phyloP scores from a whole-genome alignment of 2,329 filamentous ascomycete species.

The Trichoderma gracile region DNA sequence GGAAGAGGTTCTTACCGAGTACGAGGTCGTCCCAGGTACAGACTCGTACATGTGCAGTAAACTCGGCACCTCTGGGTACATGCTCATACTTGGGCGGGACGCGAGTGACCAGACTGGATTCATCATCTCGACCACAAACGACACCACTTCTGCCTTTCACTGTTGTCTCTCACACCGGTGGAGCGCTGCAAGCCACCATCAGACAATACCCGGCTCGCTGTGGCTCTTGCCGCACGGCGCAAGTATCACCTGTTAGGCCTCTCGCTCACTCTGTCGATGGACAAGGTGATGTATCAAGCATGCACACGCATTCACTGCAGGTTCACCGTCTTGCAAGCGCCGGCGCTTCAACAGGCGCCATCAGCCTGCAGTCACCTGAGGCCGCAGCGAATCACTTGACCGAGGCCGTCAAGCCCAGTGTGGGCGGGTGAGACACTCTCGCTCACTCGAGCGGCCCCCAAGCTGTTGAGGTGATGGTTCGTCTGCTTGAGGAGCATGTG shows the following conservation, averaged over 20 bases:
- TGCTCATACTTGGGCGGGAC: neutral
- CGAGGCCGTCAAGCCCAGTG: neutral
- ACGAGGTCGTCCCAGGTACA: conserved; percentile 3
- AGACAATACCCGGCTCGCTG: neutral
- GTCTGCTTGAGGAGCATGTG: neutral
- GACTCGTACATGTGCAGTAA: too few relatives aligned
- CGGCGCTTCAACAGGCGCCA: conserved; percentile 1
- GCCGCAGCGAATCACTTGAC: conserved; percentile 23
- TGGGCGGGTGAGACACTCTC: conserved; percentile 17
- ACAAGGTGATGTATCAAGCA: neutral
- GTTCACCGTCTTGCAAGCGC: conserved; percentile 4
- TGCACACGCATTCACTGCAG: neutral
- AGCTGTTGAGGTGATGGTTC: neutral
- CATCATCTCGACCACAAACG: too few relatives aligned
- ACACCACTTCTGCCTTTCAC: too few relatives aligned
- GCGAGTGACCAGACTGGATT: neutral
- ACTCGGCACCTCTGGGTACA: neutral
- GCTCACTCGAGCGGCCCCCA: neutral
- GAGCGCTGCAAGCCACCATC: neutral
- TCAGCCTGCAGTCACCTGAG: conserved; percentile 17
- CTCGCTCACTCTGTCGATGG: neutral
- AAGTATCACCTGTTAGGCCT: conserved; percentile 13
- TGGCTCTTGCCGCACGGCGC: neutral
- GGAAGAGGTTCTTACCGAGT: too few relatives aligned
- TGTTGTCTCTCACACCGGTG: too few relatives aligned